Evolutionary conservation across 208 protist species (phyloP), one percentile per base, ranked within the genome.

Genomic region (Leishmania braziliensis): DNA sequence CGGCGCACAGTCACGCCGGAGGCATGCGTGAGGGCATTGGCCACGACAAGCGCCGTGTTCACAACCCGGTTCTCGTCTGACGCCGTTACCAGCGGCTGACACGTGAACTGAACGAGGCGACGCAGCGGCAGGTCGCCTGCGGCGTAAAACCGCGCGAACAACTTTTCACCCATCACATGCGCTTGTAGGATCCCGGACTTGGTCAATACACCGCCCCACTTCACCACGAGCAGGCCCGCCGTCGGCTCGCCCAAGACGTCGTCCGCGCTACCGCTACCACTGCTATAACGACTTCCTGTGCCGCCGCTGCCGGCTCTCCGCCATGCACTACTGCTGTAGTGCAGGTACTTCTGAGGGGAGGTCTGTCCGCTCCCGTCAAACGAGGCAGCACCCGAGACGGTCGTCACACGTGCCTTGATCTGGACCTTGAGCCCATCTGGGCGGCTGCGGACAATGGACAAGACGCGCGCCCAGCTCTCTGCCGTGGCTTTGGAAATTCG

Each of bases 201-300:
- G 50, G 90, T 93, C 69, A 91, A 82, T 46, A 87, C 83, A 16
- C 90, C 90, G 26, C 90, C 90, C 90, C 90, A 93, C 83, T 93
- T 93, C 58, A 91, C 86, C 72, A 93, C 85, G 3, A 91, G 75
- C 70, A 89, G 62, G n/a, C 84, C 88, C 4, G 81, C 79, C 29
- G 76, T 65, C 43, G 71, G 79, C 54, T 81, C 79, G 36, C 1
- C 62, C 56, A 0, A 14, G 9, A 78, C 82, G 33, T 84, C 76
- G 2, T 85, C 77, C 8, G 33, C 71, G n/a, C 26, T 65, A 29
- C 46, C 69, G 75, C 26, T 54, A 39, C 60, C 74, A 58, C 77
- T 81, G 53, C 14, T 14, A 46, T 51, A 18, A 20, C 46, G 56
- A 48, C 33, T 62, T 26, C 18, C 39, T 18, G 50, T 54, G 51